Evolutionary conservation across 352 stramenopile species (phyloP), one percentile per base, ranked within the genome.

Genomic region (Albugo candida): DNA sequence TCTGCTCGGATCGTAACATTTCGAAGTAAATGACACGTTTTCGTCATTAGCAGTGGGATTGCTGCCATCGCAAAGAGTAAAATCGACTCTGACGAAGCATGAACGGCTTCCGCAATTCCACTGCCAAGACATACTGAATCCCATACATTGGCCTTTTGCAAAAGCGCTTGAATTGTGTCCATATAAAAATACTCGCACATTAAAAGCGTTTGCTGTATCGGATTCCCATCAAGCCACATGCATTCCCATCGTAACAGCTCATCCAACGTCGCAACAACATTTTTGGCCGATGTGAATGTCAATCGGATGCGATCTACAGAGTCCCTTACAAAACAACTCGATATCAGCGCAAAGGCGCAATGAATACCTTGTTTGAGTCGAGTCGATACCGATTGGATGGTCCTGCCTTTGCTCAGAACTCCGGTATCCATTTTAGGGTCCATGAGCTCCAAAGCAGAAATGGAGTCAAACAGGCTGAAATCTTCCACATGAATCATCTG

Each of bases 391-490:
- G 74, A 65, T 36, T 67, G 65, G 16, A 67, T 66, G n/a, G 65
- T 64, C 2, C 53, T 51, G 36, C 65, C 71, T 54, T 80, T 70
- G 13, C 72, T 58, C n/a, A 81, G 56, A 55, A 87, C 79, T 24
- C 88, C 92, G 36, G 76, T 87, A 65, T 97, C 89, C 87, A 96
- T 96, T 53, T 93, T 94, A 6, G 66, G 65, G 55, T 97, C 85
- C 70, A 95, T 93, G 2, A 97, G 60, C 67, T 97, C 87, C 14
- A 95, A 61, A 43, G 89, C 89, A 27, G 84, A 88, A 85, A 97
- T 97, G 49, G 84, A 93, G 51, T 96, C 84, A 54, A 91, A 92
- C 48, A 96, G 68, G 48, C 79, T 91, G 47, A 97, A 95, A 48
- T 76, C 57, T 6, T 75, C 53, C 38, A 80, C 64, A 40, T 91